Percentiles rank a stretch among this genome's conserved stretches.
phyloP scores from a whole-genome alignment of 805 yeast genomes.

The Pichia cabralensis region DNA sequence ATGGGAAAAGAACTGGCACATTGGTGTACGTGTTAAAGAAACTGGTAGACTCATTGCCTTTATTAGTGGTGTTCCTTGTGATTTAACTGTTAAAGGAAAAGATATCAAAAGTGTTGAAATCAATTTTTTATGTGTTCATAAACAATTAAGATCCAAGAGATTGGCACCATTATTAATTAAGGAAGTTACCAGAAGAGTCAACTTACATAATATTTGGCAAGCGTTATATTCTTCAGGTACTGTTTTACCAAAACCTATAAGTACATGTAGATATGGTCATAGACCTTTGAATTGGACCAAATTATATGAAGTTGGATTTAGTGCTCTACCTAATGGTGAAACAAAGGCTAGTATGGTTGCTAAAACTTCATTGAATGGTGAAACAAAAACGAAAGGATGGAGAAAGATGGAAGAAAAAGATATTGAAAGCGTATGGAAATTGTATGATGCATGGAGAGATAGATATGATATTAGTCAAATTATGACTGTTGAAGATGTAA shows the following conservation, averaged over 20 bases:
- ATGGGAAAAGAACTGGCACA: slow-evolving; percentile 80
- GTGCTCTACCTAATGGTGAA: slow-evolving; percentile 62
- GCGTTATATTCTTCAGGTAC: slow-evolving; percentile 93
- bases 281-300: slow-evolving; percentile 91
- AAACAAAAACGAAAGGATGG: slow-evolving; percentile 41
- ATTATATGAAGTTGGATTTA: slow-evolving; percentile 82
- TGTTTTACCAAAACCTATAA: slow-evolving; percentile 83
- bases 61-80: slow-evolving; percentile 82
- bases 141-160: slow-evolving; percentile 85
- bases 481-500: slow-evolving; percentile 55
- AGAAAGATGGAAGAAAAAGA: slow-evolving; percentile 52
- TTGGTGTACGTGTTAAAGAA: slow-evolving; percentile 80
- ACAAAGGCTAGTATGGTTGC: slow-evolving; percentile 63
- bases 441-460: slow-evolving; percentile 53
- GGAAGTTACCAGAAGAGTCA: slow-evolving; percentile 90
- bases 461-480: slow-evolving; percentile 66
- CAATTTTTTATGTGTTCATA: slow-evolving; percentile 90
- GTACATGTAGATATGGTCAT: slow-evolving; percentile 84
- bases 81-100: slow-evolving; percentile 42
- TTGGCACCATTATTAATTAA: slow-evolving; percentile 89
- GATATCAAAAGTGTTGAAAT: slow-evolving; percentile 67
- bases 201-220: slow-evolving; percentile 80
- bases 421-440: slow-evolving; percentile 47
- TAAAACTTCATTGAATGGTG: slow-evolving; percentile 44
- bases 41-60: slow-evolving; percentile 80